Evolutionary conservation across 257 asterid genomes (phyloP).

Genomic region (Nicotiana benthamiana): DNA sequence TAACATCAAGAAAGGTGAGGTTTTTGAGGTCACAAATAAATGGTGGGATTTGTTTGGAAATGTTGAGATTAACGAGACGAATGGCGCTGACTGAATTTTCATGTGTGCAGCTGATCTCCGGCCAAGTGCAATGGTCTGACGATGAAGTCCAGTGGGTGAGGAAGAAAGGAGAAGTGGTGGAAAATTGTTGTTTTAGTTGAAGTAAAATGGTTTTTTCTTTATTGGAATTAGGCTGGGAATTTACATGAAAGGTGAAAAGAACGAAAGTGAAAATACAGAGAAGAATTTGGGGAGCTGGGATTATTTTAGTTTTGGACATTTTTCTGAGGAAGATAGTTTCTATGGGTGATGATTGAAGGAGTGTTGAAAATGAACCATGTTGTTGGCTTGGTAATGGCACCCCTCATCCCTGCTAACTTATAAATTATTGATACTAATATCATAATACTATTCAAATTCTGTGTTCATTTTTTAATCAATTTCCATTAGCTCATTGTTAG

Average conservation of each 20-base stretch:
- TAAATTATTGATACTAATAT: not conserved
- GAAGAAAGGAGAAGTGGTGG: conserved; percentile 33
- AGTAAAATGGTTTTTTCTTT: conserved; percentile 47
- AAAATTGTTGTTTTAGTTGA: conserved; percentile 44
- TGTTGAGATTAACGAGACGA: not conserved
- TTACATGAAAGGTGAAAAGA: conserved; percentile 30
- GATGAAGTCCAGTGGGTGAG: conserved; percentile 45
- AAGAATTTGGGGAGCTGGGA: conserved; percentile 10
- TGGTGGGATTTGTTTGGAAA: conserved; percentile 16
- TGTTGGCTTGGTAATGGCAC: not conserved
- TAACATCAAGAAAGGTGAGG: conserved; percentile 16
- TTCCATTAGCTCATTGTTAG: too few species aligned
- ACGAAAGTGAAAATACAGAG: conserved; percentile 19
- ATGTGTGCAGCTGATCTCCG: conserved; percentile 49
- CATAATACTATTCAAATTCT: not conserved
- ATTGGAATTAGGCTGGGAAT: conserved; percentile 27
- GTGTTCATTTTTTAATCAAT: too few species aligned
- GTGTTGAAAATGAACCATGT: not conserved
- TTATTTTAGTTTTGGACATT: conserved; percentile 24
- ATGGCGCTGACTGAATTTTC: conserved; percentile 30
- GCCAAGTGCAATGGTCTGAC: conserved; percentile 62
- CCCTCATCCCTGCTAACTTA: not conserved
- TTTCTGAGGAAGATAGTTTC: not conserved
- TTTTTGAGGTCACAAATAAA: conserved; percentile 21
- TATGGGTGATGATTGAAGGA: not conserved